phyloP scores from a whole-genome alignment of 2,329 filamentous ascomycete species.

The Pyrenophora teres region DNA sequence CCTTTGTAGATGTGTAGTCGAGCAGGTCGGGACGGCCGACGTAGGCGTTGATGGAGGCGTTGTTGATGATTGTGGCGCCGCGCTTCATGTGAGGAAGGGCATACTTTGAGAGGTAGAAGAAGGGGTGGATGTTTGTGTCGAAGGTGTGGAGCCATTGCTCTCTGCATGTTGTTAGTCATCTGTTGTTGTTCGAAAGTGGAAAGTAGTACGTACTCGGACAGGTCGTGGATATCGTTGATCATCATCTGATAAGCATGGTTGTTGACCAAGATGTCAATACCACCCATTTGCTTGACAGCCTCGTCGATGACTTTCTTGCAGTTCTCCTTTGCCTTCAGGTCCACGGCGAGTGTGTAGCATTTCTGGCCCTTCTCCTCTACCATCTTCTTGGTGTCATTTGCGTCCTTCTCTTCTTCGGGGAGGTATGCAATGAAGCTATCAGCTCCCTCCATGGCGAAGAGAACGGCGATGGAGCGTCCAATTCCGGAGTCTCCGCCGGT shows the following conservation, averaged over 20 bases:
- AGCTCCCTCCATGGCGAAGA: constrained; percentile 82
- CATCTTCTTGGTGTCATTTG: constrained; percentile 71
- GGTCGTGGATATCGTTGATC: constrained; percentile 70
- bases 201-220: constrained; percentile 63
- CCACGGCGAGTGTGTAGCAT: constrained; percentile 66
- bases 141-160: constrained; percentile 83
- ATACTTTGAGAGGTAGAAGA: constrained; percentile 82
- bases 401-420: constrained; percentile 75
- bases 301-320: constrained; percentile 72
- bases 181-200: too few relatives aligned
- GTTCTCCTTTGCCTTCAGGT: constrained; percentile 68
- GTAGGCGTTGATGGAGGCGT: constrained; percentile 82
- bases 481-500: constrained; percentile 83
- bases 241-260: constrained; percentile 78
- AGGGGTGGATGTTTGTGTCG: constrained; percentile 80
- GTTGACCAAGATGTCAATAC: constrained; percentile 75
- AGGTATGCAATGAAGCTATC: constrained; percentile 75
- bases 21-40: constrained; percentile 78
- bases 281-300: constrained; percentile 67
- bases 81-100: constrained; percentile 72
- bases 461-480: constrained; percentile 72
- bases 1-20: constrained; percentile 81
- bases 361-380: constrained; percentile 70
- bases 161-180: constrained; percentile 45
- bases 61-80: constrained; percentile 84